phyloP scores from a whole-genome alignment of 768 basidiomycete species.

The Ramaria sp. region DNA sequence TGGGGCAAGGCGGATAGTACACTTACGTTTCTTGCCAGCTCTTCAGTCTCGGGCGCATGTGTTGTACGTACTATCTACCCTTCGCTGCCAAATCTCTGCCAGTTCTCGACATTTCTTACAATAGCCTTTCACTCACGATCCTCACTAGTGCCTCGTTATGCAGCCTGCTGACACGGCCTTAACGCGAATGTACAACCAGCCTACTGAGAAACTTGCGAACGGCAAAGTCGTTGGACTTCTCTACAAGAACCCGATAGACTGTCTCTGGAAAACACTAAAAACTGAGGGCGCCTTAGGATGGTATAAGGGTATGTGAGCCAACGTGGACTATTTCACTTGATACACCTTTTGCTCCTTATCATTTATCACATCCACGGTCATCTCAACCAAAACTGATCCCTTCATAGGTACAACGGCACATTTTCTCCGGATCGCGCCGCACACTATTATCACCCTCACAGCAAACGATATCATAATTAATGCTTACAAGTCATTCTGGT shows the following conservation, averaged over 20 bases:
- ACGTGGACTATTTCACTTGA: no score
- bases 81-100: background rate
- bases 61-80: constrained; percentile 48
- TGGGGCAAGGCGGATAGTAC: constrained; percentile 67
- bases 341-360: no score
- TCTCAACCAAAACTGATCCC: background rate
- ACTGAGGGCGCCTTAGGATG: constrained; percentile 85
- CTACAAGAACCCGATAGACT: constrained; percentile 90
- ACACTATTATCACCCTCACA: constrained; percentile 88
- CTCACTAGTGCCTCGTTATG: constrained; percentile 70
- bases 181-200: constrained; percentile 95
- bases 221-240: constrained; percentile 65
- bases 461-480: constrained; percentile 63
- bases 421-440: constrained; percentile 84
- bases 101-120: background rate
- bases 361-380: no score
- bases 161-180: constrained; percentile 89
- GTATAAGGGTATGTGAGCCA: constrained; percentile 68
- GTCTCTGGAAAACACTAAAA: constrained; percentile 91
- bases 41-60: constrained; percentile 81
- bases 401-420: constrained; percentile 80
- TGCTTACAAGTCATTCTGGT: constrained; percentile 9
- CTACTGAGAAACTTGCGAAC: constrained; percentile 57
- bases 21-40: constrained; percentile 82
- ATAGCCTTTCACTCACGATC: background rate